Percentiles rank a stretch among this genome's conserved stretches.
Conservation (phyloP, 768 basidiomycete genomes). For the Xerocomellus amylosporus region DNA sequence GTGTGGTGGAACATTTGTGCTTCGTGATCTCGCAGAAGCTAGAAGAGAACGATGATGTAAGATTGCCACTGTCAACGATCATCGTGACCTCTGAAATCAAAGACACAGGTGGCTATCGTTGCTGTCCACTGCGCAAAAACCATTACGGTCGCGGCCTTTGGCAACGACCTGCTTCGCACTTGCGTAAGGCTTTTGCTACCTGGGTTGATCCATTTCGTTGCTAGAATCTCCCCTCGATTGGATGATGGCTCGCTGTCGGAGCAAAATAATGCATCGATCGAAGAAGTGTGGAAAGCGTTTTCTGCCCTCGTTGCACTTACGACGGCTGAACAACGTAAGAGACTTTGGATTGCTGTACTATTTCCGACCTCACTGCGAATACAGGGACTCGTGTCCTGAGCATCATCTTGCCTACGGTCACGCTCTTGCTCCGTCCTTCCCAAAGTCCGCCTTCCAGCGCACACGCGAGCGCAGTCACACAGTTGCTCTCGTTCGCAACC, state of each 20-base stretch:
- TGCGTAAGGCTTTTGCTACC: constrained; percentile 74
- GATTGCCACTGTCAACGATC: constrained; percentile 12
- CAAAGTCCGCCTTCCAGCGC: constrained; percentile 42
- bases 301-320: constrained; percentile 57
- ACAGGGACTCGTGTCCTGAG: constrained; percentile 66
- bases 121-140: constrained; percentile 91
- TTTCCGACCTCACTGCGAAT: constrained; percentile 8
- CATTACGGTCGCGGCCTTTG: constrained; percentile 68
- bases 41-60: constrained; percentile 64
- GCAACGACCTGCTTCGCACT: constrained; percentile 64
- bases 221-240: constrained; percentile 60
- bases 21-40: constrained; percentile 83
- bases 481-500: constrained; percentile 71
- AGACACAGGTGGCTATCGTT: constrained; percentile 65
- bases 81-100: constrained; percentile 1
- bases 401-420: constrained; percentile 72
- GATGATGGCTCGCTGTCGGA: constrained; percentile 57
- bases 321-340: constrained; percentile 62
- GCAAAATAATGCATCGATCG: constrained; percentile 56
- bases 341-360: constrained; percentile 25
- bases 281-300: constrained; percentile 83
- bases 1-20: constrained; percentile 80
- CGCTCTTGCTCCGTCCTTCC: constrained; percentile 61
- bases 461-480: constrained; percentile 58
- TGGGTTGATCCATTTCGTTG: constrained; percentile 76